A percentile compares a stretch with the other conserved stretches of the same genome.
phyloP scores from a whole-genome alignment of 371 early-diverging fungal genomes.

The Rhizopus microsporus region DNA sequence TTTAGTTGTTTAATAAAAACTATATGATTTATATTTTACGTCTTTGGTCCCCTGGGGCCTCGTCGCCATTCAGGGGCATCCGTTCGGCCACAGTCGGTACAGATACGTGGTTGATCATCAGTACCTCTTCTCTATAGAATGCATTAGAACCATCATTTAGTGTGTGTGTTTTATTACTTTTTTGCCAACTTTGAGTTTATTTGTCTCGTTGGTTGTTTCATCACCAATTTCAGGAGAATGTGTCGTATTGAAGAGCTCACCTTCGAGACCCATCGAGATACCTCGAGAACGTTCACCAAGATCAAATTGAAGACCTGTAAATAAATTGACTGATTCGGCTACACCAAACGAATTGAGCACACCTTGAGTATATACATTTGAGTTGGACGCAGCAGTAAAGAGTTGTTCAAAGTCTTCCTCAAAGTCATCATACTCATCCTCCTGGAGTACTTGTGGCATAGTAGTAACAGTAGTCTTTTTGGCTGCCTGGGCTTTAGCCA shows the following conservation, averaged over 20 bases:
- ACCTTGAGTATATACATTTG: constrained; percentile 39
- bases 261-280: constrained; percentile 36
- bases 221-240: constrained; percentile 14
- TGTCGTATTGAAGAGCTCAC: constrained; percentile 19
- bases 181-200: constrained; percentile 14
- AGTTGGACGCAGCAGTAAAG: constrained; percentile 1
- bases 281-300: constrained; percentile 38
- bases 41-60: constrained; percentile 75
- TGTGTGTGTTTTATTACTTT: constrained; percentile 17
- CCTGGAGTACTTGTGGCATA: constrained; percentile 1
- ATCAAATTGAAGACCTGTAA: constrained; percentile 40
- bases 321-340: constrained; percentile 29
- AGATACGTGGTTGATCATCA: constrained; percentile 21
- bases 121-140: constrained; percentile 11
- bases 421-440: constrained; percentile 9
- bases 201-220: constrained; percentile 14
- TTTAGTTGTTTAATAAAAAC: constrained; percentile 1
- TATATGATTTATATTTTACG: constrained; percentile 28
- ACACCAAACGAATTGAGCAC: constrained; percentile 22
- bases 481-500: not conserved
- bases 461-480: constrained; percentile 3
- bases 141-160: not conserved
- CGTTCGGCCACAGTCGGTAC: constrained; percentile 68
- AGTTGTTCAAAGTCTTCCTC: constrained; percentile 6
- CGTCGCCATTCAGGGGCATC: constrained; percentile 86